Conservation (phyloP, 257 asterid genomes). For the Oldenlandia corymbosa region DNA sequence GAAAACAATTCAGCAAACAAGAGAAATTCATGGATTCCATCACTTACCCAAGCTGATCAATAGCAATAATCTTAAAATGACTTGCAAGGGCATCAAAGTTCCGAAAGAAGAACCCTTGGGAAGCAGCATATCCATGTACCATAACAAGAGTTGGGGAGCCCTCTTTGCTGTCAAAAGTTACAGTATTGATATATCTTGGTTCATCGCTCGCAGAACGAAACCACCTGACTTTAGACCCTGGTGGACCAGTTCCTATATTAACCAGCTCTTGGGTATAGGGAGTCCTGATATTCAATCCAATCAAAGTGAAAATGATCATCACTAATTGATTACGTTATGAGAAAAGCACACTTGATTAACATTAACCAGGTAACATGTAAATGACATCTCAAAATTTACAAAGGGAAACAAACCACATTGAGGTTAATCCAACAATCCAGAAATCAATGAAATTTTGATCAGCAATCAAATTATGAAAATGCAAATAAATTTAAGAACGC, state of each 20-base stretch:
- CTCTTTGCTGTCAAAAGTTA: conserved; percentile 77
- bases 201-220: conserved; percentile 82
- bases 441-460: not conserved
- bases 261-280: conserved; percentile 68
- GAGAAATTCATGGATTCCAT: not conserved
- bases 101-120: conserved; percentile 97
- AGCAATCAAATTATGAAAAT: not conserved
- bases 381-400: not conserved
- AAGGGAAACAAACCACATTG: not conserved
- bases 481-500: not conserved
- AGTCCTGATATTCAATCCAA: conserved; percentile 45
- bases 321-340: not conserved
- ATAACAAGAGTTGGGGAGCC: conserved; percentile 91
- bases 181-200: conserved; percentile 79
- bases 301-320: not conserved
- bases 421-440: not conserved
- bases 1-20: not conserved
- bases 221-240: conserved; percentile 89
- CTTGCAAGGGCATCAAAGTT: conserved; percentile 79
- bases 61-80: conserved; percentile 75
- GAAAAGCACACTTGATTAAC: not conserved
- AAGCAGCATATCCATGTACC: conserved; percentile 97
- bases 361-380: not conserved
- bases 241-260: conserved; percentile 87
- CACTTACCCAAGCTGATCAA: conserved; percentile 96